phyloP scores from a whole-genome alignment of 306 rosid genomes.

The Urtica urens region DNA sequence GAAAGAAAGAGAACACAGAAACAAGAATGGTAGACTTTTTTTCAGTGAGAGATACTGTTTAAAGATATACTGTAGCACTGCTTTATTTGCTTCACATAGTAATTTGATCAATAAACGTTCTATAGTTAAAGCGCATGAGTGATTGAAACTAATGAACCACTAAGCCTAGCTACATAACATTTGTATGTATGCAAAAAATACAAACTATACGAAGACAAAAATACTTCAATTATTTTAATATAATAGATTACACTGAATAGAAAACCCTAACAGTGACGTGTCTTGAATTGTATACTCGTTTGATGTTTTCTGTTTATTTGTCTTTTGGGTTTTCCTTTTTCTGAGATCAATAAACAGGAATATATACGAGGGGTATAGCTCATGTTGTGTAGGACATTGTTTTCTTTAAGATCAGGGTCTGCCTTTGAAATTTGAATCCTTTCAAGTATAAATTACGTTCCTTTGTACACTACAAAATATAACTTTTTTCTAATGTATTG shows the following conservation, averaged over 20 bases:
- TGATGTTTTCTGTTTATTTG: background rate
- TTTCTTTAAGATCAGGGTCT: too few relatives aligned
- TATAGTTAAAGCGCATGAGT: background rate
- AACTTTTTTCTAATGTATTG: too few relatives aligned
- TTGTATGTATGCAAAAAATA: background rate
- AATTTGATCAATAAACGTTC: background rate
- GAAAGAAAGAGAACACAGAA: background rate
- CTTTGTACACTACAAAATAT: too few relatives aligned
- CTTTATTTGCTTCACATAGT: background rate
- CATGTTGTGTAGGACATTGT: constrained; percentile 1
- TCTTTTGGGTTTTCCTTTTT: background rate
- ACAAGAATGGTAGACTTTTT: background rate
- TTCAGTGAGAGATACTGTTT: background rate
- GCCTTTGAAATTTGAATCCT: too few relatives aligned
- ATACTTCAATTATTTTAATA: too few relatives aligned
- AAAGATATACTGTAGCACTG: background rate
- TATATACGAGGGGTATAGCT: background rate
- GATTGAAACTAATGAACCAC: constrained; percentile 2
- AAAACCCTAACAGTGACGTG: background rate
- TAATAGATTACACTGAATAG: too few relatives aligned
- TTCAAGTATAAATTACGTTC: too few relatives aligned
- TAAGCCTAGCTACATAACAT: background rate
- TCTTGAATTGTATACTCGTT: background rate
- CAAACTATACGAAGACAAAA: background rate
- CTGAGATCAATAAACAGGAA: background rate